Base-by-base conservation (phyloP, 2,329 filamentous ascomycete genomes). In the Hypomyces perniciosus region DNA sequence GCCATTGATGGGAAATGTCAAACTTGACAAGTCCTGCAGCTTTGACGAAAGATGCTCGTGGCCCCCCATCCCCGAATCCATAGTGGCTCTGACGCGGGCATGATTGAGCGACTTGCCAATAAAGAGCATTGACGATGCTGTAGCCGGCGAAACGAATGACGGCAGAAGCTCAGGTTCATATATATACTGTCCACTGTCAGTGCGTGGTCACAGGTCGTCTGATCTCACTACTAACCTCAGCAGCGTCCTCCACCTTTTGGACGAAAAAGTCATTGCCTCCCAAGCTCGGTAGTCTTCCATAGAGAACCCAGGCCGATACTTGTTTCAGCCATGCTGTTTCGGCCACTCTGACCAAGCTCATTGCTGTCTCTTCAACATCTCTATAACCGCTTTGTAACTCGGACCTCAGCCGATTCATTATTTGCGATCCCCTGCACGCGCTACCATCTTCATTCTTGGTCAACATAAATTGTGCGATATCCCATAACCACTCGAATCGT, bases 311-410 rank as follows among this genome's bases (percentile, higher is more conserved):
- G 28, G 88, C 87, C 4, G 90, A 88, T 8, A 95, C 77, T 63
- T 96, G 90, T 66, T 90, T 88, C 62, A 97, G 73, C 93, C 93
- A 99, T 7, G 91, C 87, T 30, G 81, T 86, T 70, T 99, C 92
- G 0, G 90, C 91, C 26, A 89, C 78, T 10, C 75, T 79, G n/a
- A 89, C 79, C 34, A 97, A 72, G 52, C 85, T 81, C 56, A 83
- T 71, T 0, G 90, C 86, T 37, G 88, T 84, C 52, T 83, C 80
- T 63, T 92, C 89, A 50, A 99, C 83, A 62, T 96, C 90, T 6
- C 81, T 75, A 67, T 95, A 97, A 10, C 93, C 93, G 6, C 92
- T 97, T 65, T 90, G 86, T 49, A 90, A 75, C 68, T 92, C 88
- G 10, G 74, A 71, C 31, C 90, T 80, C 47, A 97, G 70, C 52